Evolutionary conservation across 2,329 filamentous ascomycete species (phyloP), one percentile per base, ranked within the genome.

Genomic region (Colletotrichum melonis): DNA sequence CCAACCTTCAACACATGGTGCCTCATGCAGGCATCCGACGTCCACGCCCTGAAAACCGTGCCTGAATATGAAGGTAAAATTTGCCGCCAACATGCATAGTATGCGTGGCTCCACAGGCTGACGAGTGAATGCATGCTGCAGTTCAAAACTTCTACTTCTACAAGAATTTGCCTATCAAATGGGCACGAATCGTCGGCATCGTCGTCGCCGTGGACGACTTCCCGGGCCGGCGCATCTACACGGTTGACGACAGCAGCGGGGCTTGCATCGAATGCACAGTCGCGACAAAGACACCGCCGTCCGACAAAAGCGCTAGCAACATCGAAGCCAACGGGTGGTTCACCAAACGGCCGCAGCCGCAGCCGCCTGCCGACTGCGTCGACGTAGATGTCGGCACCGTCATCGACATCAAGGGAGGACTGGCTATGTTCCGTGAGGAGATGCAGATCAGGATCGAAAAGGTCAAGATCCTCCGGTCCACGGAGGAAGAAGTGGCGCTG

Each of bases 81-180:
- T 66, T 16, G 38, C 63, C 28, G 30, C 35, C 12, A 57, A 26
- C 22, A 26, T 12, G 24, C 14, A 7, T 11, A 24, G 42, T 26
- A 11, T n/a, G 4, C 6, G 12, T 24, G 26, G 52, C 12, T 12
- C 22, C 11, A 4, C 8, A 11, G n/a, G 54, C 67, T 59, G 7
- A 63, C n/a, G 8, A 14, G 56, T 38, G 16, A 60, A 64, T 30
- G 6, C 38, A 19, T 24, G 1, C 11, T 46, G 3, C 35, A 64
- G 86, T 86, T 62, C 88, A 90, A 77, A 84, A 88, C 75, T 84
- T 92, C 42, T 92, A 87, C 79, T 95, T 95, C 81, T 87, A 91
- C 83, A 82, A 87, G 63, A 95, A 95, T 80, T 91, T 95, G 76
- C 94, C 94, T 0, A 90, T 96, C 77, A 90, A 91, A 87, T 95